These are phyloP conservation scores for Halocafeteria seosinensis DNA, from an alignment of 108 stramenopile genomes.

Conservation along the genomic window DNA sequence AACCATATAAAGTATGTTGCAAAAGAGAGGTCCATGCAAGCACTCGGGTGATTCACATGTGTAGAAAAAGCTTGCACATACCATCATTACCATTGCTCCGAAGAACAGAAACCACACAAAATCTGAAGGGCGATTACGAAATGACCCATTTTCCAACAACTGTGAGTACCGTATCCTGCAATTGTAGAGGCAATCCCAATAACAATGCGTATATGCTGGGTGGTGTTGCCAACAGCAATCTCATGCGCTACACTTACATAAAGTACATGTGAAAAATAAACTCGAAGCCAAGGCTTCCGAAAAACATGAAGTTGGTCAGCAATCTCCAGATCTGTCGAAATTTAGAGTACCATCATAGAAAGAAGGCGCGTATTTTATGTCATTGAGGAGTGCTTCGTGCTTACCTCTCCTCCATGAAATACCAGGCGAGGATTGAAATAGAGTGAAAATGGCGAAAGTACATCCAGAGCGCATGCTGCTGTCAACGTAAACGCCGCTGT, in stretches of 20 bases:
- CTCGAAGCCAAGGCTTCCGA: slow-evolving; percentile 80
- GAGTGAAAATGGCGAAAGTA: not conserved
- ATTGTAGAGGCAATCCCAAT: not conserved
- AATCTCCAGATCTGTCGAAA: slow-evolving; percentile 77
- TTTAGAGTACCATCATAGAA: not conserved
- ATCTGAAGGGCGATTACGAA: not conserved
- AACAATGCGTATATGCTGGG: not conserved
- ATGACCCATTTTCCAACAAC: not conserved
- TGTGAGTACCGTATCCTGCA: not conserved
- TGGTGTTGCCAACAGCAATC: not conserved
- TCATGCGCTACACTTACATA: slow-evolving; percentile 38
- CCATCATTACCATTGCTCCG: not conserved
- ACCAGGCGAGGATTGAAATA: not conserved
- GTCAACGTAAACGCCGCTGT: not conserved
- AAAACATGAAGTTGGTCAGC: slow-evolving; percentile 84
- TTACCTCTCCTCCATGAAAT: not conserved
- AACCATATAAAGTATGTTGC: no score
- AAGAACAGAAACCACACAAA: not conserved
- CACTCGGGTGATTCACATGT: no score
- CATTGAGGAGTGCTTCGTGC: no score
- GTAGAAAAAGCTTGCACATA: no score
- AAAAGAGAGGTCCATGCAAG: no score
- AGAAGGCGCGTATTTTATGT: no score
- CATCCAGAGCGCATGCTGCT: not conserved
- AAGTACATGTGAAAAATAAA: slow-evolving; percentile 99